A percentile compares a stretch with the other conserved stretches of the same genome.
Conservation (phyloP, 805 yeast species). For the Myxozyma lipomycoides region DNA sequence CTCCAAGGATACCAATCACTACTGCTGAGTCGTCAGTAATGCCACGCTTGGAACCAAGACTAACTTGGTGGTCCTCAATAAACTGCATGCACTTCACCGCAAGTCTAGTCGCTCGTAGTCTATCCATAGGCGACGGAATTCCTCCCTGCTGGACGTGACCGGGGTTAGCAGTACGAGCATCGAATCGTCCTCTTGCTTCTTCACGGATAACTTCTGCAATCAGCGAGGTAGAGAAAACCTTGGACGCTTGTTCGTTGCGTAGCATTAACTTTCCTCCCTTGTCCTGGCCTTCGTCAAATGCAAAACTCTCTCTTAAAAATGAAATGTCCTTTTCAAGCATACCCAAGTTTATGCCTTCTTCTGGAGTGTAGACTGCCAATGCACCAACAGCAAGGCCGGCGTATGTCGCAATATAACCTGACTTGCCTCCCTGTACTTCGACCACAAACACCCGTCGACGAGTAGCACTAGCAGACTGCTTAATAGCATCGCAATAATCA, state of each 20-base stretch:
- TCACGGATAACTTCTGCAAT: slow-evolving; percentile 80
- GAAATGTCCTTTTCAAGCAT: slow-evolving; percentile 74
- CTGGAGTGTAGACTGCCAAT: slow-evolving; percentile 86
- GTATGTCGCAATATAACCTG: slow-evolving; percentile 87
- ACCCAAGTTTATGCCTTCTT: slow-evolving; percentile 63
- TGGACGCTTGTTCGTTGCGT: slow-evolving; percentile 78
- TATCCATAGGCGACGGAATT: slow-evolving; percentile 88
- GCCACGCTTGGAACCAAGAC: slow-evolving; percentile 19
- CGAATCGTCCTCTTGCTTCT: slow-evolving; percentile 72
- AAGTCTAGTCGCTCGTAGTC: slow-evolving; percentile 82
- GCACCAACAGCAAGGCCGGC: slow-evolving; percentile 88
- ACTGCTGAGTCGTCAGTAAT: slow-evolving; percentile 55
- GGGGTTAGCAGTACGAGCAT: slow-evolving; percentile 91
- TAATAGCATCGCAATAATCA: slow-evolving; percentile 89
- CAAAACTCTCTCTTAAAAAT: slow-evolving; percentile 62
- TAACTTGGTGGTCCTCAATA: slow-evolving; percentile 54
- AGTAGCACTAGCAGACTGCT: slow-evolving; percentile 91
- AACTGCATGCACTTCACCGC: slow-evolving; percentile 88
- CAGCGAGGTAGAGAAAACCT: slow-evolving; percentile 74
- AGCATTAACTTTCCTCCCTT: slow-evolving; percentile 82
- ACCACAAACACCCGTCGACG: slow-evolving; percentile 93
- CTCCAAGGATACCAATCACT: slow-evolving; percentile 77
- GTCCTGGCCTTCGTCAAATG: slow-evolving; percentile 69
- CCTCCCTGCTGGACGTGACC: slow-evolving; percentile 99
- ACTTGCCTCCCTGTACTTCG: slow-evolving; percentile 97